A percentile compares a stretch with the other conserved stretches of the same genome.
phyloP scores from a whole-genome alignment of 805 yeast genomes.

The Candida boleticola region DNA sequence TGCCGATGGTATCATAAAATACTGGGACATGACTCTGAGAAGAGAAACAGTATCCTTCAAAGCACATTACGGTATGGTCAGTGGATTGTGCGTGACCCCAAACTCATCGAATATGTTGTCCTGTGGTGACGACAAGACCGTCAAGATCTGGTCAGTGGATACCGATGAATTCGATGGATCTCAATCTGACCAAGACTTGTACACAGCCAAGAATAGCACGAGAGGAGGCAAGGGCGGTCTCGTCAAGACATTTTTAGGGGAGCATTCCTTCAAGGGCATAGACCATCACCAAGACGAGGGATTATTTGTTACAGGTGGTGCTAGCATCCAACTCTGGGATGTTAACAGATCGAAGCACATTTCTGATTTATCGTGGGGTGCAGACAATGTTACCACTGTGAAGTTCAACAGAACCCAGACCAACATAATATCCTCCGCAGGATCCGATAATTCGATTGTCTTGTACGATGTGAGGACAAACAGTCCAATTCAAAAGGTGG shows the following conservation, averaged over 20 bases:
- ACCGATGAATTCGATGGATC: conserved; percentile 48
- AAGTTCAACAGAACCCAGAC: conserved; percentile 90
- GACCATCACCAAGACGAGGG: conserved; percentile 81
- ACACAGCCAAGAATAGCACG: conserved; percentile 22
- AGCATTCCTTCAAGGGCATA: conserved; percentile 76
- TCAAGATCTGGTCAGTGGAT: conserved; percentile 84
- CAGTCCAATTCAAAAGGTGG: conserved; percentile 88
- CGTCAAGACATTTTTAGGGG: conserved; percentile 77
- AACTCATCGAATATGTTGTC: conserved; percentile 55
- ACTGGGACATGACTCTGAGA: conserved; percentile 86
- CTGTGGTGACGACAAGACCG: conserved; percentile 87
- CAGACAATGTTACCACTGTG: conserved; percentile 81
- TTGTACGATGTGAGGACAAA: conserved; percentile 88
- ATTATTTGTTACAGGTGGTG: conserved; percentile 89
- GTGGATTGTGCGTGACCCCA: conserved; percentile 77
- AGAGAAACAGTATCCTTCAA: conserved; percentile 73
- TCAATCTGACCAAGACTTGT: conserved; percentile 29
- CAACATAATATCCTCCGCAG: conserved; percentile 79
- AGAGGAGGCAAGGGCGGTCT: conserved; percentile 46
- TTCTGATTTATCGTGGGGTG: conserved; percentile 90
- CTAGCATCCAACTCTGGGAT: conserved; percentile 91
- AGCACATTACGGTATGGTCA: conserved; percentile 88
- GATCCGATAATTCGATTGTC: conserved; percentile 84
- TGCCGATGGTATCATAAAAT: conserved; percentile 92
- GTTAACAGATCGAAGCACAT: conserved; percentile 72